Evolutionary conservation across 345 rosid genomes (phyloP).

Genomic region (Isatis tinctoria): DNA sequence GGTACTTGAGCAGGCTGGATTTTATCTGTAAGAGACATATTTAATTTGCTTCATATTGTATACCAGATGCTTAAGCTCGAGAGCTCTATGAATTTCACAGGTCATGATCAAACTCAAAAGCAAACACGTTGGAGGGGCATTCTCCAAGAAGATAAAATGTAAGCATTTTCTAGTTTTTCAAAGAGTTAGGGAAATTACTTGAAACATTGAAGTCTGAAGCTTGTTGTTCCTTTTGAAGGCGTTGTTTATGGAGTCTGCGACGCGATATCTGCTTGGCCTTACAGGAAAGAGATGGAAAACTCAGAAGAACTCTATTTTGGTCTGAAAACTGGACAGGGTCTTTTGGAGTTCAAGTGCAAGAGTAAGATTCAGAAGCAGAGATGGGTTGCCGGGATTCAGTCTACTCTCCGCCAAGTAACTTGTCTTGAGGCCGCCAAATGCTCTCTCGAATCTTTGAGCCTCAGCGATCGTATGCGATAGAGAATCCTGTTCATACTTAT

Average conservation of each 20-base stretch:
- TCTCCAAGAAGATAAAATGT: slow-evolving; percentile 37
- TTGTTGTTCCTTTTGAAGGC: slow-evolving; percentile 37
- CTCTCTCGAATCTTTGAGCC: slow-evolving; percentile 50
- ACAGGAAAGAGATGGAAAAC: slow-evolving; percentile 69
- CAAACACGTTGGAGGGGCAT: slow-evolving; percentile 38
- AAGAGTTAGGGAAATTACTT: background rate
- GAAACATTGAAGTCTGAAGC: slow-evolving; percentile 4
- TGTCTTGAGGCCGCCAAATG: slow-evolving; percentile 43
- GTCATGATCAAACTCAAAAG: slow-evolving; percentile 38
- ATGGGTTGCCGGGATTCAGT: slow-evolving; percentile 80
- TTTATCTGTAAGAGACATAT: background rate
- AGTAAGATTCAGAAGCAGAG: slow-evolving; percentile 75
- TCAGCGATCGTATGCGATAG: slow-evolving; percentile 28
- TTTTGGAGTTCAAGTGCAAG: slow-evolving; percentile 88
- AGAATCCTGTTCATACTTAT: slow-evolving; percentile 4
- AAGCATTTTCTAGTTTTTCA: background rate
- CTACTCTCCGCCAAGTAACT: slow-evolving; percentile 61
- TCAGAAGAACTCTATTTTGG: slow-evolving; percentile 80
- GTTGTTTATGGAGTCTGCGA: slow-evolving; percentile 78
- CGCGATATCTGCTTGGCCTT: slow-evolving; percentile 83
- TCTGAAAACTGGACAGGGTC: slow-evolving; percentile 85
- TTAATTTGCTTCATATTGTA: background rate
- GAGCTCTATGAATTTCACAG: slow-evolving; percentile 16
- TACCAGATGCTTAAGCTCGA: background rate
- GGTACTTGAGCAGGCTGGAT: slow-evolving; percentile 20